A percentile compares a stretch with the other conserved stretches of the same genome.
These are phyloP conservation scores for Castanopsis chinensis DNA, from an alignment of 306 rosid species.

Conservation along the genomic window DNA sequence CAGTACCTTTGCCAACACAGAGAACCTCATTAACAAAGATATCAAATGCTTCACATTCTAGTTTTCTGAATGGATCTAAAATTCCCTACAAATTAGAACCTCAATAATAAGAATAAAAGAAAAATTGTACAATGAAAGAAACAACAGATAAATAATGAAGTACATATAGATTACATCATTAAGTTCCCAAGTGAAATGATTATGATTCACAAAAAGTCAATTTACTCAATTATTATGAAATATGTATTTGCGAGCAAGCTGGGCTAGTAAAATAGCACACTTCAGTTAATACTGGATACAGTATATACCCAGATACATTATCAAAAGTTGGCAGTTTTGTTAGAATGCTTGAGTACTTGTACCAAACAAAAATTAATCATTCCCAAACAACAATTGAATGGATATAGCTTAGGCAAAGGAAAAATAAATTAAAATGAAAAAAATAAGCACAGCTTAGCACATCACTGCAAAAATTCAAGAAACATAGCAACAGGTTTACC, in stretches of 20 bases:
- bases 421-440: background rate
- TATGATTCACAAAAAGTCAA: background rate
- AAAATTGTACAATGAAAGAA: background rate
- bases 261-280: background rate
- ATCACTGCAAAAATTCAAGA: background rate
- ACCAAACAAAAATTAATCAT: background rate
- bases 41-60: conserved; percentile 91
- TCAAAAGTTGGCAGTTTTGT: background rate
- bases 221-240: background rate
- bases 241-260: background rate
- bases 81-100: conserved; percentile 56
- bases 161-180: background rate
- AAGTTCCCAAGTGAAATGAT: background rate
- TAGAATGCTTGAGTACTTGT: background rate
- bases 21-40: conserved; percentile 73
- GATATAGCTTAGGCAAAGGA: background rate
- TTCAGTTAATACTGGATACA: background rate
- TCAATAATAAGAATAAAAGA: conserved; percentile 13
- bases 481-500: conserved; percentile 37
- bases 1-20: conserved; percentile 77
- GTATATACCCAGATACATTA: background rate
- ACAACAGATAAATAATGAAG: background rate
- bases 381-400: background rate
- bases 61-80: conserved; percentile 82
- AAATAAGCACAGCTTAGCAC: background rate